Conservation (phyloP, 257 asterid species). For the Scutellaria barbata region DNA sequence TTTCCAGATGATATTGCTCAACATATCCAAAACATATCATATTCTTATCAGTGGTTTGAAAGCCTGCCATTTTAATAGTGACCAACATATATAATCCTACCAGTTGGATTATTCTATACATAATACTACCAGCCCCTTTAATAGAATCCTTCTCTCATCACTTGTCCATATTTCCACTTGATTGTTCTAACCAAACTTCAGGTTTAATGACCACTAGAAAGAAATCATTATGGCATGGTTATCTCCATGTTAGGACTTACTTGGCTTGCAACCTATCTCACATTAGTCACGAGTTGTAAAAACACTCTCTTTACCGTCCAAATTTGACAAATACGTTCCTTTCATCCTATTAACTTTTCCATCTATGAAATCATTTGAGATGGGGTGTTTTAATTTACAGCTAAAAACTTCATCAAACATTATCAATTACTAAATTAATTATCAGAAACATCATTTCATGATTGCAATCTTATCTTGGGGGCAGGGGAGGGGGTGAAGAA, state of each 20-base stretch:
- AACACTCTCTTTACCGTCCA: no score
- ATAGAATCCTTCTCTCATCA: background rate
- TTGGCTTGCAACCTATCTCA: slow-evolving; percentile 9
- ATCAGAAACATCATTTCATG: no score
- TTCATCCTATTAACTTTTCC: no score
- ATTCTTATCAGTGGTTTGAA: background rate
- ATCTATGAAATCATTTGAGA: no score
- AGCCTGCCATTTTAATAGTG: background rate
- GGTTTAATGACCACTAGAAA: slow-evolving; percentile 1
- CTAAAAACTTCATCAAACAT: no score
- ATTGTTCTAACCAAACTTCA: background rate
- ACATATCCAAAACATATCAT: background rate
- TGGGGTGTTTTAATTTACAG: no score
- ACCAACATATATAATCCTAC: slow-evolving; percentile 4
- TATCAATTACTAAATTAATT: no score
- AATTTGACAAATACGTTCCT: no score
- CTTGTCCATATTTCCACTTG: slow-evolving; percentile 1
- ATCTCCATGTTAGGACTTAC: background rate
- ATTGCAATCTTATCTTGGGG: no score
- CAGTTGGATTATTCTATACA: background rate
- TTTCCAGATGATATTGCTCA: background rate
- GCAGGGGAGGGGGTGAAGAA: no score
- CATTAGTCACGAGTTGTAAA: background rate
- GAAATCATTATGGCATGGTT: background rate
- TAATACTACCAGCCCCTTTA: background rate